Evolutionary conservation across 2,329 filamentous ascomycete genomes (phyloP).

Genomic region (Epichloe typhina): DNA sequence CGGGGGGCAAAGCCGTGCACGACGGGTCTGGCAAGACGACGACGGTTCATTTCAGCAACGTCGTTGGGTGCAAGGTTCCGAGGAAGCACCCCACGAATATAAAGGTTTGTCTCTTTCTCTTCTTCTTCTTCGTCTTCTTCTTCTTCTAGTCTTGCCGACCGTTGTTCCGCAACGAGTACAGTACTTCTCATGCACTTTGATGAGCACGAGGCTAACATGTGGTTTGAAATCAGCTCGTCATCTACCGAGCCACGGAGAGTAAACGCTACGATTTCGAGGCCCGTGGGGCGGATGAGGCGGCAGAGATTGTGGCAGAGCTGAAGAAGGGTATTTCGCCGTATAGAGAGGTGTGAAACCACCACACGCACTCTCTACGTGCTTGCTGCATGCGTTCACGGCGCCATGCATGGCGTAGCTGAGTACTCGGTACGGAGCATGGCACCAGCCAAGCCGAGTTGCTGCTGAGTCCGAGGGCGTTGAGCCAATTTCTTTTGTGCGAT

Average conservation of each 20-base stretch:
- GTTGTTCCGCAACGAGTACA: too few species aligned
- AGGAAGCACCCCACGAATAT: constrained; percentile 71
- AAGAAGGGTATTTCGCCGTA: constrained; percentile 63
- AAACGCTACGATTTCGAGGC: constrained; percentile 81
- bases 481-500: too few species aligned
- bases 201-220: not conserved
- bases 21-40: constrained; percentile 58
- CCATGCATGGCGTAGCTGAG: not conserved
- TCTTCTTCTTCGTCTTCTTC: not conserved
- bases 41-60: constrained; percentile 69
- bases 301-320: constrained; percentile 67
- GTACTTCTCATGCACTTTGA: too few species aligned
- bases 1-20: constrained; percentile 52
- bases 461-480: too few species aligned
- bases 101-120: constrained; percentile 39
- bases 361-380: too few species aligned
- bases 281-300: constrained; percentile 55
- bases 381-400: not conserved
- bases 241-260: constrained; percentile 62
- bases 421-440: not conserved
- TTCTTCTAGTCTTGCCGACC: not conserved
- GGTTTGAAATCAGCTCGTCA: constrained; percentile 38
- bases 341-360: constrained; percentile 27
- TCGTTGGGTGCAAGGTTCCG: constrained; percentile 70
- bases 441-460: not conserved